A percentile compares a stretch with the other conserved stretches of the same genome.
Conservation (phyloP, 129 eudicot species). For the Daucus carota region DNA sequence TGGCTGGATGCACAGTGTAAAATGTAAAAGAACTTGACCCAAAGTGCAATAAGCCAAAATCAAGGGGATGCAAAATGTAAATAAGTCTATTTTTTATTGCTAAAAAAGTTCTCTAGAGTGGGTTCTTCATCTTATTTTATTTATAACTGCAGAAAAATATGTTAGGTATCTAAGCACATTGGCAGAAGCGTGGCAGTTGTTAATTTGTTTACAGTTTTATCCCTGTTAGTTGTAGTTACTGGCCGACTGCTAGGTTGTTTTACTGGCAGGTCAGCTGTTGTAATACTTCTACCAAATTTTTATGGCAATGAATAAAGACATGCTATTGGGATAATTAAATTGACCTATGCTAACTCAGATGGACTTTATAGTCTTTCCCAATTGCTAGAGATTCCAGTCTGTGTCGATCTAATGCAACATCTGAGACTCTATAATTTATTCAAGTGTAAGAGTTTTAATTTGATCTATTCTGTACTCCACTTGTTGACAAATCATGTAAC, state of each 20-base stretch:
- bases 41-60: too few relatives aligned
- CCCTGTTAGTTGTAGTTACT: not conserved
- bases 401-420: not conserved
- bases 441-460: not conserved
- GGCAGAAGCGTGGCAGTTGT: not conserved
- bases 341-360: too few relatives aligned
- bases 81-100: not conserved
- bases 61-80: too few relatives aligned
- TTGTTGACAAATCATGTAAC: not conserved
- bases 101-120: not conserved
- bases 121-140: not conserved
- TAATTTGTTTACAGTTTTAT: not conserved
- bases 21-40: too few relatives aligned
- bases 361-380: too few relatives aligned
- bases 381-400: too few relatives aligned
- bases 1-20: too few relatives aligned
- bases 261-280: not conserved
- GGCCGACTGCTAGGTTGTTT: not conserved
- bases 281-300: not conserved
- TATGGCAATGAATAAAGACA: too few relatives aligned
- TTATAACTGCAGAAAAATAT: not conserved
- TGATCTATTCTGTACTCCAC: not conserved
- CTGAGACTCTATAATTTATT: not conserved
- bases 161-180: not conserved
- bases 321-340: too few relatives aligned